phyloP scores from a whole-genome alignment of 164 flowering plant species.

The Umbilicus rupestris region DNA sequence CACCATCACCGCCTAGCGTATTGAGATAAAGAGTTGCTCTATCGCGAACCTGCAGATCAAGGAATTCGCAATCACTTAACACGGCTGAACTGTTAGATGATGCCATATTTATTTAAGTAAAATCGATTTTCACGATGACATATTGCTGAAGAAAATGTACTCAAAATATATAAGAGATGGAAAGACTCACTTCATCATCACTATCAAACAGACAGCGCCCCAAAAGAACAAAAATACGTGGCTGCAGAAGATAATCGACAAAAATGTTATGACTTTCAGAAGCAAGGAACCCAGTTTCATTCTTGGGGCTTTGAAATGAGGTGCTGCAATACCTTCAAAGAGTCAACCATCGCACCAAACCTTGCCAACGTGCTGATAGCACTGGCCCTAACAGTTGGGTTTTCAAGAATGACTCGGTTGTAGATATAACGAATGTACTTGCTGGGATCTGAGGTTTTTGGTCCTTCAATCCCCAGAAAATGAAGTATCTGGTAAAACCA shows the following conservation, averaged over 20 bases:
- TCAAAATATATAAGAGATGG: not conserved
- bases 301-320: not conserved
- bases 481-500: slow-evolving; percentile 62
- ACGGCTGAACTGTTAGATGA: not conserved
- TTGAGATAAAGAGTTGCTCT: slow-evolving; percentile 90
- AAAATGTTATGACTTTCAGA: slow-evolving; percentile 11
- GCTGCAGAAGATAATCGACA: slow-evolving; percentile 39
- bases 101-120: not conserved
- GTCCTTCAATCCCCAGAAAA: slow-evolving; percentile 95
- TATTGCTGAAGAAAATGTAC: not conserved
- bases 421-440: slow-evolving; percentile 93
- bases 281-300: slow-evolving; percentile 3
- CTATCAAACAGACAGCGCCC: slow-evolving; percentile 87
- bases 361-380: slow-evolving; percentile 97
- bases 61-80: not conserved
- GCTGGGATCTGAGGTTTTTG: slow-evolving; percentile 91
- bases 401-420: slow-evolving; percentile 93
- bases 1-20: slow-evolving; percentile 70
- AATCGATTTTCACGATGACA: not conserved
- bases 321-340: slow-evolving; percentile 61
- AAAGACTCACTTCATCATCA: slow-evolving; percentile 76
- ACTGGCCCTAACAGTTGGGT: slow-evolving; percentile 95
- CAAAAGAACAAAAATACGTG: slow-evolving; percentile 79
- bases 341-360: slow-evolving; percentile 84
- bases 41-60: slow-evolving; percentile 70